Evolutionary conservation across 148 eudicot genomes (phyloP).

Genomic region (Agrostemma githago): DNA sequence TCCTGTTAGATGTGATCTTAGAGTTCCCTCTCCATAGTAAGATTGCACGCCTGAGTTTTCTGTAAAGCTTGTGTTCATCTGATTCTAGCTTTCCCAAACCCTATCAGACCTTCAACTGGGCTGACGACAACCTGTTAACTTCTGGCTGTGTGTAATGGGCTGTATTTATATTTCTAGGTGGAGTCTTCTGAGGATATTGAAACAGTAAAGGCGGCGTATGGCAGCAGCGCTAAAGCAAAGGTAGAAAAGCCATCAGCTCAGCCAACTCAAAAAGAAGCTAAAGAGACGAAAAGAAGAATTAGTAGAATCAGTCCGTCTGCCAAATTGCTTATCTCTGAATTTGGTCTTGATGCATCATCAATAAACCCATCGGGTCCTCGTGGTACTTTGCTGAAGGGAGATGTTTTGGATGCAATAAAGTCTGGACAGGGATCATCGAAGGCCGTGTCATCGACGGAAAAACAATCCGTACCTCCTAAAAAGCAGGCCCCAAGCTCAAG

Average conservation of each 20-base stretch:
- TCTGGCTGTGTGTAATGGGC: conserved; percentile 3
- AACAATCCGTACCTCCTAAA: conserved; percentile 36
- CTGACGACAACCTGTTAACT: background rate
- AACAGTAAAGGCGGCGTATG: conserved; percentile 40
- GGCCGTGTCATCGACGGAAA: conserved; percentile 35
- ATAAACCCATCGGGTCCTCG: conserved; percentile 85
- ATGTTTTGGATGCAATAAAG: conserved; percentile 79
- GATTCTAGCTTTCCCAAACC: background rate
- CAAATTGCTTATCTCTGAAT: conserved; percentile 66
- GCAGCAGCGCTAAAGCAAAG: conserved; percentile 27
- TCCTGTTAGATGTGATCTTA: background rate
- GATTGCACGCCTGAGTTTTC: background rate
- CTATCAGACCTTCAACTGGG: background rate
- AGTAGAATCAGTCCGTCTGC: conserved; percentile 89
- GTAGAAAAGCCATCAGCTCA: conserved; percentile 47
- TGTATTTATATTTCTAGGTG: conserved; percentile 46
- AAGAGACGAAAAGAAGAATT: conserved; percentile 36
- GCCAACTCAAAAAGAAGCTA: conserved; percentile 33
- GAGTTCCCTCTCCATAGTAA: background rate
- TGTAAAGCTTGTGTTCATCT: background rate
- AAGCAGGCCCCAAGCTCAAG: conserved; percentile 32
- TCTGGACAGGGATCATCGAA: conserved; percentile 57
- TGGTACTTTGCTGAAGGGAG: conserved; percentile 87
- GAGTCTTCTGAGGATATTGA: conserved; percentile 77
- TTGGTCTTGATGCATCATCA: conserved; percentile 70